Evolutionary conservation across 2,329 filamentous ascomycete genomes (phyloP).

Genomic region (Knufia petricola): DNA sequence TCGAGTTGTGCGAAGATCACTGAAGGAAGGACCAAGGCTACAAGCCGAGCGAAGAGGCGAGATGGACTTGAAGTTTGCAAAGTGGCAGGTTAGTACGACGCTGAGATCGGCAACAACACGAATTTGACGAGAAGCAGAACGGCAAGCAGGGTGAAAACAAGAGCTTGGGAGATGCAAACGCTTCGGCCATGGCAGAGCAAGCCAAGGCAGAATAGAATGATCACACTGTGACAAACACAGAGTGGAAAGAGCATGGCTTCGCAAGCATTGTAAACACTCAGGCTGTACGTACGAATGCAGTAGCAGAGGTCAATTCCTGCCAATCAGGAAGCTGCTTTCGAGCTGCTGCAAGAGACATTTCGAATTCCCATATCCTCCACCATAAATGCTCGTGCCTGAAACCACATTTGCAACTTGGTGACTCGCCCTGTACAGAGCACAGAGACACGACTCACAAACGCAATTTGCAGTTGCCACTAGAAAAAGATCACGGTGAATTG

Average conservation of each 20-base stretch:
- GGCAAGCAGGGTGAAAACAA: conserved; percentile 88
- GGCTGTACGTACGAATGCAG: conserved; percentile 8
- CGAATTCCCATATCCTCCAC: background rate
- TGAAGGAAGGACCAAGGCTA: conserved; percentile 91
- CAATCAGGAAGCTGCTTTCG: conserved; percentile 9
- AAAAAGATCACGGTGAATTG: background rate
- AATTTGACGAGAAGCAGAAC: conserved; percentile 49
- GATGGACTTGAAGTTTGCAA: conserved; percentile 80
- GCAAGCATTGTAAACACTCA: conserved; percentile 9
- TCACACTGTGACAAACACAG: background rate
- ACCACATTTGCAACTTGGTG: background rate
- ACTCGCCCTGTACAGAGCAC: background rate
- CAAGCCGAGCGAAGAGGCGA: conserved; percentile 80
- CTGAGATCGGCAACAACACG: conserved; percentile 15
- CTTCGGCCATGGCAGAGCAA: conserved; percentile 37
- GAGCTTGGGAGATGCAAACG: conserved; percentile 53
- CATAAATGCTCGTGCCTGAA: background rate
- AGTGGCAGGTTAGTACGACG: conserved; percentile 72
- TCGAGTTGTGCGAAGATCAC: conserved; percentile 86
- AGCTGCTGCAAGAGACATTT: background rate
- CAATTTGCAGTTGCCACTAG: background rate
- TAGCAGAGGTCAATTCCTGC: conserved; percentile 4
- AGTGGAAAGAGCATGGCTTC: background rate
- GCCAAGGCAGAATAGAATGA: conserved; percentile 25
- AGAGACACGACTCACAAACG: background rate